phyloP scores from a whole-genome alignment of 208 protist genomes.

The Angomonas deanei region DNA sequence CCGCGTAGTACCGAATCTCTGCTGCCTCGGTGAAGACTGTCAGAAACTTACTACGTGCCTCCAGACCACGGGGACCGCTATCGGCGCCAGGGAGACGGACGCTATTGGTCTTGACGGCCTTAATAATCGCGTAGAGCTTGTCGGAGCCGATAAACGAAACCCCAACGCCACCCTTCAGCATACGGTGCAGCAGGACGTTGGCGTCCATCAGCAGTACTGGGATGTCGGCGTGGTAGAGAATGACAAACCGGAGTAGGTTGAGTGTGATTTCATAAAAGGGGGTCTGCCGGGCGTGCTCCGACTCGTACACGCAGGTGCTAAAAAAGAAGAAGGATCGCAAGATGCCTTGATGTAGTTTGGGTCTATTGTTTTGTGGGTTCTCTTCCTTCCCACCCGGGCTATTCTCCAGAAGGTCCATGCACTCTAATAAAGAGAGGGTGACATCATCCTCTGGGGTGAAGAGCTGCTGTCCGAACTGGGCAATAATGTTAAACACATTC shows the following conservation, averaged over 20 bases:
- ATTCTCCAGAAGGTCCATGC: slow-evolving; percentile 40
- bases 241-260: slow-evolving; percentile 67
- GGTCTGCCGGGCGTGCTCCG: slow-evolving; percentile 24
- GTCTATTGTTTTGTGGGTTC: background rate
- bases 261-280: slow-evolving; percentile 73
- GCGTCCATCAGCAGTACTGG: slow-evolving; percentile 58
- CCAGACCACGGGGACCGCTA: slow-evolving; percentile 1
- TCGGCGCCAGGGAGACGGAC: slow-evolving; percentile 22
- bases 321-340: slow-evolving; percentile 85
- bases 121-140: slow-evolving; percentile 47
- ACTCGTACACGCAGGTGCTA: slow-evolving; percentile 69
- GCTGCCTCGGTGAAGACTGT: slow-evolving; percentile 56
- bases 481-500: slow-evolving; percentile 45
- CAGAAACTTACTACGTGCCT: slow-evolving; percentile 39
- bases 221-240: slow-evolving; percentile 73
- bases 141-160: slow-evolving; percentile 55
- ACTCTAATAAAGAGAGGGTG: slow-evolving; percentile 61
- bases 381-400: background rate
- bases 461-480: slow-evolving; percentile 56
- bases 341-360: slow-evolving; percentile 59
- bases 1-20: slow-evolving; percentile 72
- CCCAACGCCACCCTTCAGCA: slow-evolving; percentile 45
- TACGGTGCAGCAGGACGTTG: slow-evolving; percentile 54
- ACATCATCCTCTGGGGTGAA: slow-evolving; percentile 58
- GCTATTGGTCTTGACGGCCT: slow-evolving; percentile 45